Base-by-base conservation (phyloP, 306 rosid species). In the Fragaria ananassa region DNA sequence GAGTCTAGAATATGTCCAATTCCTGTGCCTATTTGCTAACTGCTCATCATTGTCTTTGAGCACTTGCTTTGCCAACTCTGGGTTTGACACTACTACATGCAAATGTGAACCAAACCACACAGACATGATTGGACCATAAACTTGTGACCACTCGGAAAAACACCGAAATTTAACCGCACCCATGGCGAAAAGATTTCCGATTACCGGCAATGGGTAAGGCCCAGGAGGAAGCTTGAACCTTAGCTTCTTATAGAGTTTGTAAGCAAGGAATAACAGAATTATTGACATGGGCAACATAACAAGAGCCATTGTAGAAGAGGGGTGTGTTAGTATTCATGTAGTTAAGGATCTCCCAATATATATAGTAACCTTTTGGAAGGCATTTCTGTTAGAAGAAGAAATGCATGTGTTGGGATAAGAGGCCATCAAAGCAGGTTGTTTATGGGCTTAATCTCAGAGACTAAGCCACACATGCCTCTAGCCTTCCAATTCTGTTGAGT, bases 61-160 rank as follows among this genome's bases (percentile, higher is more conserved):
- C 25, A 94, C 97, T 72, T 90, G 89, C 60, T 65, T 91, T 0
- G 97, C 98, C 83, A 91, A 13, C 31, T 83, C 91, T 0, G 91
- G 14, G 80, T 79, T 94, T 0, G 97, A 94, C 12, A 94, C 98
- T 19, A 93, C 57, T 8, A 90, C 86, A 70, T 91, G 86, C 9
- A 94, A 29, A 1, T 85, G 84, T 4, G 98, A 85, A 0, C 96
- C 98, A 11, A 90, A 89, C 98, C 98, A 94, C 0, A 91, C 97
- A 17, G 98, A 94, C 49, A 94, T 88, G 57, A 94, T 86, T 1
- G 98, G 97, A 0, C 98, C 98, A 3, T 87, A 94, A 1, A 84
- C 64, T 21, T 88, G 87, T 0, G 98, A 88, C 98, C 96, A 90
- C 71, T 94, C 93, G 0, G 88, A 84, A 34, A 83, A 94, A 80